Percentiles rank a stretch among this genome's conserved stretches.
These are phyloP conservation scores for Macrocybe gigantea DNA, from an alignment of 768 basidiomycete species.

Conservation along the genomic window DNA sequence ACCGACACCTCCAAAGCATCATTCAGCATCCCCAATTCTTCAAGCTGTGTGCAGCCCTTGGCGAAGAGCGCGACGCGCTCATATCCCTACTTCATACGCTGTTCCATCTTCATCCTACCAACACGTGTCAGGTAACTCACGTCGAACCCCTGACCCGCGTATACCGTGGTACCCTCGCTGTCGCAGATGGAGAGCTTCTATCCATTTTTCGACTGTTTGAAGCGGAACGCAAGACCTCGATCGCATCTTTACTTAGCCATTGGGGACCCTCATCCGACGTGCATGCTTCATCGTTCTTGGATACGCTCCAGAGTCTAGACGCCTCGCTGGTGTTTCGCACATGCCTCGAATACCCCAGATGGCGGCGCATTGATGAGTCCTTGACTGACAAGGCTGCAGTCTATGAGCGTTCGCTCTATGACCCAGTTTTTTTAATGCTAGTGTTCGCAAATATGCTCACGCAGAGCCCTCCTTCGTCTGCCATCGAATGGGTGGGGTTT, in stretches of 20 bases:
- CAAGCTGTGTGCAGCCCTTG: conserved; percentile 29
- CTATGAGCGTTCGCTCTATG: conserved; percentile 52
- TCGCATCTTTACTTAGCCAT: conserved; percentile 51
- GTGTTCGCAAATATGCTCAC: conserved; percentile 63
- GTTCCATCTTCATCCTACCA: conserved; percentile 72
- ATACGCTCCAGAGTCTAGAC: conserved; percentile 69
- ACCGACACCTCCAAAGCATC: conserved; percentile 70
- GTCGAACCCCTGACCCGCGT: conserved; percentile 69
- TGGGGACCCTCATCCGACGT: conserved; percentile 55
- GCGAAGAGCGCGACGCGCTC: conserved; percentile 35
- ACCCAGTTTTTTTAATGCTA: conserved; percentile 71
- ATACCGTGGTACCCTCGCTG: conserved; percentile 70
- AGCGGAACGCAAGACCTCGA: conserved; percentile 55
- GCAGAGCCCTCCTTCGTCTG: conserved; percentile 49
- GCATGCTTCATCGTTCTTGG: conserved; percentile 43
- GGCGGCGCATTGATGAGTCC: conserved; percentile 46
- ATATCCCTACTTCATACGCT: conserved; percentile 55
- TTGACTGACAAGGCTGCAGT: conserved; percentile 13
- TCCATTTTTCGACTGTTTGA: conserved; percentile 80
- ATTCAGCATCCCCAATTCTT: conserved; percentile 65
- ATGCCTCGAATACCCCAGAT: conserved; percentile 63
- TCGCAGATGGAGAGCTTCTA: conserved; percentile 60
- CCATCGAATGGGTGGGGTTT: conserved; percentile 80
- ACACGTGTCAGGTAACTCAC: conserved; percentile 83
- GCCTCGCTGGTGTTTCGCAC: conserved; percentile 62